These are phyloP conservation scores for Penicillium coffeae DNA, from an alignment of 495 filamentous ascomycete genomes.

Conservation along the genomic window DNA sequence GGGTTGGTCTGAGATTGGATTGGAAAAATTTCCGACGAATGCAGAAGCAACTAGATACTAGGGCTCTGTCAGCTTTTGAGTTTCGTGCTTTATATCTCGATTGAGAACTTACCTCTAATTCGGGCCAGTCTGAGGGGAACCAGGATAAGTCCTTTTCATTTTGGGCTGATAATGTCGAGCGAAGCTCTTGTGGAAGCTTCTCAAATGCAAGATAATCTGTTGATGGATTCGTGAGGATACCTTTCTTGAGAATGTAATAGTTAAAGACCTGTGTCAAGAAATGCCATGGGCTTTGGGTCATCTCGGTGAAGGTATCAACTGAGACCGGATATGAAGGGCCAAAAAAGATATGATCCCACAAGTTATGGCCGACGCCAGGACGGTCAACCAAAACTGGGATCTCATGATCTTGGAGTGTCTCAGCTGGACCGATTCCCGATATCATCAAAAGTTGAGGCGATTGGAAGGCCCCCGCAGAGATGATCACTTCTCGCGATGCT, in stretches of 20 bases:
- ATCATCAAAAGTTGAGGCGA: conserved; percentile 12
- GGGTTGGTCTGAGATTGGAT: conserved; percentile 33
- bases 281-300: conserved; percentile 13
- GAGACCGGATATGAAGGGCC: conserved; percentile 30
- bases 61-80: neutral
- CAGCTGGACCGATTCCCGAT: conserved; percentile 43
- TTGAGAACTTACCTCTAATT: conserved; percentile 41
- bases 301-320: conserved; percentile 28
- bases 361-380: conserved; percentile 46
- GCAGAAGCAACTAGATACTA: conserved; percentile 35
- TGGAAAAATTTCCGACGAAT: conserved; percentile 40
- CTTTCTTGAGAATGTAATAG: conserved; percentile 18
- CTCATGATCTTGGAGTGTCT: conserved; percentile 25
- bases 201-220: conserved; percentile 48
- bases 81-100: neutral
- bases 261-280: conserved; percentile 1
- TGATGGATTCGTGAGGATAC: conserved; percentile 41
- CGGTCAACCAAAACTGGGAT: conserved; percentile 39
- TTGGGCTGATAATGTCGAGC: conserved; percentile 15
- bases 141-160: conserved; percentile 28
- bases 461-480: conserved; percentile 10
- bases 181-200: conserved; percentile 30
- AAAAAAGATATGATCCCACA: conserved; percentile 40
- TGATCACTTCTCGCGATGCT: conserved; percentile 11
- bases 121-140: conserved; percentile 56